Percentiles rank a stretch among this genome's conserved stretches.
phyloP scores from a whole-genome alignment of 495 filamentous ascomycete species.

The Daldinia childiae region DNA sequence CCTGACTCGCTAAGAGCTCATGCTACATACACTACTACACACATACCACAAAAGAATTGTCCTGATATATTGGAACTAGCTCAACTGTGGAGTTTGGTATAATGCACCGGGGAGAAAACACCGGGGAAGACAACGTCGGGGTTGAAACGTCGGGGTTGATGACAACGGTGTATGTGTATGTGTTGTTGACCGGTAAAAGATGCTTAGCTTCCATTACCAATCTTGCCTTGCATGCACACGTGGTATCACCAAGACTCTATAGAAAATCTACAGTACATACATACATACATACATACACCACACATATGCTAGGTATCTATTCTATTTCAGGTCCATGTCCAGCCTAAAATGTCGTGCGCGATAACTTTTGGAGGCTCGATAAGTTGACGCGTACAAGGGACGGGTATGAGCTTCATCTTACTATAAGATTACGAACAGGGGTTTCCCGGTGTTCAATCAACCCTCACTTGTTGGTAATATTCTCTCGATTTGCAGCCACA shows the following conservation, averaged over 20 bases:
- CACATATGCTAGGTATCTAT: neutral
- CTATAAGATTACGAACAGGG: constrained; percentile 41
- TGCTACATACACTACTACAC: neutral
- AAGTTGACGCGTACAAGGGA: constrained; percentile 41
- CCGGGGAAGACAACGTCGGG: neutral
- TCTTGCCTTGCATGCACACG: constrained; percentile 15
- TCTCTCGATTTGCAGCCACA: constrained; percentile 28
- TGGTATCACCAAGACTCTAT: constrained; percentile 9
- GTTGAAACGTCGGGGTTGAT: neutral
- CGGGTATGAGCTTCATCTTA: constrained; percentile 44
- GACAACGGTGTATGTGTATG: neutral
- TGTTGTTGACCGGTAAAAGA: constrained; percentile 25
- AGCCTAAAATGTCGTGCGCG: constrained; percentile 36
- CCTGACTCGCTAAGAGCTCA: constrained; percentile 24
- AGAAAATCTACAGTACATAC: neutral
- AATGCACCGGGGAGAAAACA: neutral
- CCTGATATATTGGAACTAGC: constrained; percentile 2
- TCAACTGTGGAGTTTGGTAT: neutral
- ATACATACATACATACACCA: neutral
- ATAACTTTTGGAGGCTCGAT: constrained; percentile 18
- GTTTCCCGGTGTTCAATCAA: constrained; percentile 35
- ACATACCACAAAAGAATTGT: neutral
- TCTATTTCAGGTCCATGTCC: constrained; percentile 24
- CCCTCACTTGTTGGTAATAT: constrained; percentile 20
- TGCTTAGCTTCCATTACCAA: neutral